phyloP scores from a whole-genome alignment of 1,284 basidiomycete genomes.

The Cutaneotrichosporon sp. region DNA sequence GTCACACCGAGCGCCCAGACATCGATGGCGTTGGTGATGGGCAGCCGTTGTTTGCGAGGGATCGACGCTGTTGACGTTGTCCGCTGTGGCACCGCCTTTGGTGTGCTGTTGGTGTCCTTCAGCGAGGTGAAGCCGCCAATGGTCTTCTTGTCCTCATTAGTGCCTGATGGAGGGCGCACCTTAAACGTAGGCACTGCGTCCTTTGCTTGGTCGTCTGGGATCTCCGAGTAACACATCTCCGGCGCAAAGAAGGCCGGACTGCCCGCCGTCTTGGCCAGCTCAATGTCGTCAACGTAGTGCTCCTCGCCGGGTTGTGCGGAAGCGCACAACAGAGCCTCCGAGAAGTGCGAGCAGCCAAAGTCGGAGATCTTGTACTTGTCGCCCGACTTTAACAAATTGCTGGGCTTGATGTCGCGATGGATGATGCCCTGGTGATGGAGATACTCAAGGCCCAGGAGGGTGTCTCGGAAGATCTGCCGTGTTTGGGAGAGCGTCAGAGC shows the following conservation, averaged over 20 bases:
- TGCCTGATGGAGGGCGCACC: conserved; percentile 34
- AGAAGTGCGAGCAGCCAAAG: conserved; percentile 96
- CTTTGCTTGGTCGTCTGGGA: conserved; percentile 22
- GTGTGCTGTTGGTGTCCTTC: background rate
- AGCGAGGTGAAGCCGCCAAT: background rate
- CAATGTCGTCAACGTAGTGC: conserved; percentile 67
- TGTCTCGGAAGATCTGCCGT: conserved; percentile 81
- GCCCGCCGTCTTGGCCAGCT: conserved; percentile 88
- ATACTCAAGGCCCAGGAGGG: conserved; percentile 89
- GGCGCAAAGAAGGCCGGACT: conserved; percentile 98
- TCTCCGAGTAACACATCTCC: conserved; percentile 67
- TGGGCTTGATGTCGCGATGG: conserved; percentile 98
- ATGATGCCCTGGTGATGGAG: conserved; percentile 96
- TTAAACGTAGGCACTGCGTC: conserved; percentile 31
- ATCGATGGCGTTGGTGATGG: conserved; percentile 92
- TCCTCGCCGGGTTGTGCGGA: conserved; percentile 56
- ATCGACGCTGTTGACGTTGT: conserved; percentile 31
- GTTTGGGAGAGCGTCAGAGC: conserved; percentile 76
- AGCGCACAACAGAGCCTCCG: conserved; percentile 65
- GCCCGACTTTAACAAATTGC: conserved; percentile 85
- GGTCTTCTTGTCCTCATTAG: conserved; percentile 8
- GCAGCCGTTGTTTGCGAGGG: conserved; percentile 53
- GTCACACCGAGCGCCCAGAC: conserved; percentile 99
- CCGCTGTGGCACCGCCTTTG: conserved; percentile 9
- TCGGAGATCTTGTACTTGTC: conserved; percentile 94